Percentiles rank a stretch among this genome's conserved stretches.
Evolutionary conservation across 2,329 filamentous ascomycete species (phyloP).

Genomic region (Nemania serpens): DNA sequence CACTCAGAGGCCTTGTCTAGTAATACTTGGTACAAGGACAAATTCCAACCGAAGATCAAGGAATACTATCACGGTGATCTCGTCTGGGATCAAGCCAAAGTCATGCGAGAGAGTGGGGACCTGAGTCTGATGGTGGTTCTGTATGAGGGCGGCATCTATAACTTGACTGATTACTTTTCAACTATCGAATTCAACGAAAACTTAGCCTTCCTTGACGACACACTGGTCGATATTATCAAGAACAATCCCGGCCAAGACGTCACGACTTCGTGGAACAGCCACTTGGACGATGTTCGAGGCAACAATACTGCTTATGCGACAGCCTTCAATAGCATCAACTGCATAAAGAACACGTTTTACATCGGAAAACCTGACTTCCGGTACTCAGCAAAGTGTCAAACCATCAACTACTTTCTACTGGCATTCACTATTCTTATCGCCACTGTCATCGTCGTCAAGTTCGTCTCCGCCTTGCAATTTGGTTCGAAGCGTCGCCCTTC

Average conservation of each 20-base stretch:
- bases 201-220: constrained; percentile 68
- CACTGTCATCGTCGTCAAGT: constrained; percentile 81
- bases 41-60: constrained; percentile 78
- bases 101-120: constrained; percentile 69
- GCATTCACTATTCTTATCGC: constrained; percentile 86
- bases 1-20: constrained; percentile 61
- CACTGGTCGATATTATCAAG: constrained; percentile 70
- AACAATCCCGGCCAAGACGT: constrained; percentile 82
- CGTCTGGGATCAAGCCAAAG: constrained; percentile 66
- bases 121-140: constrained; percentile 78
- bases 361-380: constrained; percentile 86
- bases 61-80: constrained; percentile 87
- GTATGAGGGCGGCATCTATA: constrained; percentile 77
- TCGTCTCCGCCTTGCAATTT: constrained; percentile 89
- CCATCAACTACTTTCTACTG: constrained; percentile 89
- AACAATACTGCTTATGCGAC: constrained; percentile 57
- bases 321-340: constrained; percentile 72
- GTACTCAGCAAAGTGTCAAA: constrained; percentile 72
- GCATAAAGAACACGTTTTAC: constrained; percentile 83
- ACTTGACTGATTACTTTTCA: constrained; percentile 89
- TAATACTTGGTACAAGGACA: constrained; percentile 75
- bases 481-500: constrained; percentile 87
- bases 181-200: constrained; percentile 67
- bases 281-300: constrained; percentile 52
- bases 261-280: constrained; percentile 64